Evolutionary conservation across 1,284 basidiomycete genomes (phyloP).

Genomic region (Afroboletus lepidellus): DNA sequence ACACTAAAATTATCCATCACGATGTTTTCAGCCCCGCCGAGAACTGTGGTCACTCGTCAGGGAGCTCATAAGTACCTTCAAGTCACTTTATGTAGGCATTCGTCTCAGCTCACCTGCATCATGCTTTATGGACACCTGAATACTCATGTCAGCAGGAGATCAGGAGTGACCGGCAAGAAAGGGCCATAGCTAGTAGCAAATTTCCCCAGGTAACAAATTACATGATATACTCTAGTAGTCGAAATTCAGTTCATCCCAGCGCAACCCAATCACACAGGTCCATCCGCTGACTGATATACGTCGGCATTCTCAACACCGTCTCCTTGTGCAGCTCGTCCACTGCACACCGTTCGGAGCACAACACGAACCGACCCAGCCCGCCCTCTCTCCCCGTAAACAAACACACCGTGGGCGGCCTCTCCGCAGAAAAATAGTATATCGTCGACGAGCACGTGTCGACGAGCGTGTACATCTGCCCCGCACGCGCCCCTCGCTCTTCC

Average conservation of each 20-base stretch:
- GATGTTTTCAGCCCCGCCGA: too few species aligned
- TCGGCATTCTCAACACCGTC: constrained; percentile 26
- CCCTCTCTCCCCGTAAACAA: constrained; percentile 25
- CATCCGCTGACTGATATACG: constrained; percentile 19
- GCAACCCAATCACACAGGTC: constrained; percentile 25
- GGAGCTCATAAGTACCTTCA: too few species aligned
- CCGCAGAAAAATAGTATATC: constrained; percentile 28
- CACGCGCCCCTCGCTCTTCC: not conserved
- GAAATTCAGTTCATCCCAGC: constrained; percentile 15
- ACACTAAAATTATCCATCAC: too few species aligned
- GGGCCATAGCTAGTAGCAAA: too few species aligned
- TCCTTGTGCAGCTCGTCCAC: constrained; percentile 25
- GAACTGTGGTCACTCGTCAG: too few species aligned
- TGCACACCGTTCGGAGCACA: constrained; percentile 24
- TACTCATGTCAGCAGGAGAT: too few species aligned
- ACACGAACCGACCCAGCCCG: constrained; percentile 25
- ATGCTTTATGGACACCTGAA: too few species aligned
- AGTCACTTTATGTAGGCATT: too few species aligned
- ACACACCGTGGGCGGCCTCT: constrained; percentile 27
- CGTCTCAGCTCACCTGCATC: too few species aligned
- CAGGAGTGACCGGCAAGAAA: too few species aligned
- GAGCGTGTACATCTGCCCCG: constrained; percentile 23
- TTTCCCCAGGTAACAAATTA: too few species aligned
- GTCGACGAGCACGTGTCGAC: constrained; percentile 27
- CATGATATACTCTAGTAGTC: too few species aligned